A percentile compares a stretch with the other conserved stretches of the same genome.
phyloP scores from a whole-genome alignment of 2,329 filamentous ascomycete genomes.

The Xylaria sp. region DNA sequence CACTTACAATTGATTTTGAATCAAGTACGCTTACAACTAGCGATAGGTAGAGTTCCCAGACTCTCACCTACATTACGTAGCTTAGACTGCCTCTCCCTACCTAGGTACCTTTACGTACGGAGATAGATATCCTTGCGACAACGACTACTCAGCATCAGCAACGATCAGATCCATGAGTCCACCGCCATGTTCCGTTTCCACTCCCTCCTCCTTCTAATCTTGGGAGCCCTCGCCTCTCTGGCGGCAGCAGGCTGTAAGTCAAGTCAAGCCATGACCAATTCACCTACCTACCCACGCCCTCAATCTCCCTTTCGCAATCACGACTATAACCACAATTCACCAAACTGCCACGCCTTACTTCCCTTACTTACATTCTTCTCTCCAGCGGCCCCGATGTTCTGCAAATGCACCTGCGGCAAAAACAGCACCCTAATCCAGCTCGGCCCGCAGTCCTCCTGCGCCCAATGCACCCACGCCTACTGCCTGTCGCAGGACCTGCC shows the following conservation, averaged over 20 bases:
- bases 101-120: neutral
- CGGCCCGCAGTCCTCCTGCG: conserved; percentile 63
- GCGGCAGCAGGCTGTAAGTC: conserved; percentile 56
- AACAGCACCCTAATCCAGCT: conserved; percentile 75
- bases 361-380: too few relatives aligned
- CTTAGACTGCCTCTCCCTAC: neutral
- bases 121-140: neutral
- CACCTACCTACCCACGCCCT: neutral
- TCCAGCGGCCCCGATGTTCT: conserved; percentile 71
- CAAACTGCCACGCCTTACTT: neutral
- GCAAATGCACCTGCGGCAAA: conserved; percentile 77
- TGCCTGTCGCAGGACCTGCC: conserved; percentile 69
- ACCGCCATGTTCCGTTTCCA: conserved; percentile 46
- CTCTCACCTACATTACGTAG: neutral
- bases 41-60: neutral
- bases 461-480: conserved; percentile 73
- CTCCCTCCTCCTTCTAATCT: conserved; percentile 47
- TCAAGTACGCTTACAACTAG: neutral
- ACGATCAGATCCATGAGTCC: conserved; percentile 18
- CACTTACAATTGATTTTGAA: neutral
- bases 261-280: neutral
- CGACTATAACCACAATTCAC: neutral
- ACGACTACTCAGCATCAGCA: neutral
- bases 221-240: conserved; percentile 48
- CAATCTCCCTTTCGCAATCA: too few relatives aligned